Conservation (phyloP, 805 yeast genomes). For the Candida peoriensis region DNA sequence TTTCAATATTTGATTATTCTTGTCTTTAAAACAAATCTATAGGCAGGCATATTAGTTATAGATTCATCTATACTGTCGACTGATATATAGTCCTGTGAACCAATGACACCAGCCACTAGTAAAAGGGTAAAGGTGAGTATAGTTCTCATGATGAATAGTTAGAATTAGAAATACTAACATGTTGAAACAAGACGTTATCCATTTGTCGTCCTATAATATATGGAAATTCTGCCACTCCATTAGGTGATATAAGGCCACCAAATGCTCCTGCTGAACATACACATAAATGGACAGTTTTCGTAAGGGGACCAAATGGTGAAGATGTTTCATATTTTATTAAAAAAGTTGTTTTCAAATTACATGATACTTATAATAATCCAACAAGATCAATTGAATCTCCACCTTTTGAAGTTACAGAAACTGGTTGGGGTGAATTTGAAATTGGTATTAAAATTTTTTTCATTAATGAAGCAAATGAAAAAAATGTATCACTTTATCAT, state of each 20-base stretch:
- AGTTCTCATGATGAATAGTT: too few species aligned
- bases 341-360: conserved; percentile 89
- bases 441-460: conserved; percentile 83
- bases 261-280: conserved; percentile 86
- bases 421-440: conserved; percentile 99
- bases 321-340: conserved; percentile 80
- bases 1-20: too few species aligned
- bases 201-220: conserved; percentile 74
- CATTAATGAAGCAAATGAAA: conserved; percentile 82
- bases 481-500: conserved; percentile 80
- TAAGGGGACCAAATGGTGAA: conserved; percentile 71
- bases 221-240: conserved; percentile 75
- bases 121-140: not conserved
- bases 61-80: not conserved
- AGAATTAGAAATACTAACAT: conserved; percentile 1
- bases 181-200: conserved; percentile 43
- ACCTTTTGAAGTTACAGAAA: conserved; percentile 92
- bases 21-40: too few species aligned
- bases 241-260: conserved; percentile 49
- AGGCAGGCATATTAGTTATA: too few species aligned
- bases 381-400: conserved; percentile 84
- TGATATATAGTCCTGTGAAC: not conserved
- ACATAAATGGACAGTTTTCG: conserved; percentile 92
- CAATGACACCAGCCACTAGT: not conserved
- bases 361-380: conserved; percentile 87